These are phyloP conservation scores for Luvunga scandens DNA, from an alignment of 345 rosid species.

Conservation along the genomic window DNA sequence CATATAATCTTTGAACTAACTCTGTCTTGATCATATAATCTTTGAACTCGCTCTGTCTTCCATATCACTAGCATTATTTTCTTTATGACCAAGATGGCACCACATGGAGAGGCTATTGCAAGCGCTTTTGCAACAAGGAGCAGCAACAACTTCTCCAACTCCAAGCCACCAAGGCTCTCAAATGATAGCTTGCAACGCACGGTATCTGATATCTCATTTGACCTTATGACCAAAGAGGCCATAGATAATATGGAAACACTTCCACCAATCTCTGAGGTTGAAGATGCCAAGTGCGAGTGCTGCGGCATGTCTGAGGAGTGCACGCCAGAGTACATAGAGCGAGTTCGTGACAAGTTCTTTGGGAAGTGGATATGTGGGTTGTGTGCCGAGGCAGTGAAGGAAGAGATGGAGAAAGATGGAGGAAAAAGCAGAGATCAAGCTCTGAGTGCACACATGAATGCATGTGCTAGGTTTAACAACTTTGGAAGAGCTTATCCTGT, in stretches of 20 bases:
- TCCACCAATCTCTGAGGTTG: slow-evolving; percentile 66
- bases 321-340: slow-evolving; percentile 76
- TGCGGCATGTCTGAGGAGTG: slow-evolving; percentile 94
- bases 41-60: neutral
- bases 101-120: slow-evolving; percentile 48
- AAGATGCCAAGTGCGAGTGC: slow-evolving; percentile 82
- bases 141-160: slow-evolving; percentile 25
- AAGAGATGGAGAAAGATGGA: slow-evolving; percentile 67
- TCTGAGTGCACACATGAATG: slow-evolving; percentile 63
- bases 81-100: slow-evolving; percentile 47
- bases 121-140: neutral
- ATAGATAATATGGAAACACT: slow-evolving; percentile 25
- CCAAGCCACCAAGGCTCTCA: slow-evolving; percentile 59
- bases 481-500: slow-evolving; percentile 78
- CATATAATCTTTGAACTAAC: neutral
- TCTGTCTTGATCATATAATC: neutral
- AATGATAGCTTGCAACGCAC: slow-evolving; percentile 53
- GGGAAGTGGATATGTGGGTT: slow-evolving; percentile 92
- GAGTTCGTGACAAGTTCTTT: slow-evolving; percentile 51
- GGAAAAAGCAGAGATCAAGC: slow-evolving; percentile 53
- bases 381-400: slow-evolving; percentile 88
- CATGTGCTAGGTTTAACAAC: slow-evolving; percentile 77
- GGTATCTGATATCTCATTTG: slow-evolving; percentile 59
- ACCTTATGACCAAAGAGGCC: slow-evolving; percentile 43
- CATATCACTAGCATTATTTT: neutral